Evolutionary conservation across 2,329 filamentous ascomycete genomes (phyloP).

Genomic region (Diaporthe sp.): DNA sequence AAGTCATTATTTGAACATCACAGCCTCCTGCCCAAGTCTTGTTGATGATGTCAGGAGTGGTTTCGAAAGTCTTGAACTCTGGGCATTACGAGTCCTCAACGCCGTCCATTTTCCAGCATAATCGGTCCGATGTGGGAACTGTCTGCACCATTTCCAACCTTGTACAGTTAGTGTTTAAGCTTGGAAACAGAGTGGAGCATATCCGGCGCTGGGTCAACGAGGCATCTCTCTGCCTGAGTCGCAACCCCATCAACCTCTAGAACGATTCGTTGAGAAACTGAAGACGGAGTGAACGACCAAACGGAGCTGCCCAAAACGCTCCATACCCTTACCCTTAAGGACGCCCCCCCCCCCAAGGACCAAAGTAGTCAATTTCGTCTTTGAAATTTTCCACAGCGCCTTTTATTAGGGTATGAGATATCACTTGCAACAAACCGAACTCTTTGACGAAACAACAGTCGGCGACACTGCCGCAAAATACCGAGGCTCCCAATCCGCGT

Average conservation of each 20-base stretch:
- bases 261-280: constrained; percentile 3
- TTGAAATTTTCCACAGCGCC: constrained; percentile 8
- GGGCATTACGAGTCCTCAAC: constrained; percentile 6
- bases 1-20: constrained; percentile 28
- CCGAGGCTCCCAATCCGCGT: background rate
- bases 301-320: constrained; percentile 5
- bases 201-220: background rate
- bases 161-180: background rate
- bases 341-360: background rate
- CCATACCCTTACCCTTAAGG: constrained; percentile 3
- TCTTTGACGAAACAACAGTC: background rate
- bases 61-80: constrained; percentile 1
- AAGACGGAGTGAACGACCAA: background rate
- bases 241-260: background rate
- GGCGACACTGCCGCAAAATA: background rate
- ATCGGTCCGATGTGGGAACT: constrained; percentile 15
- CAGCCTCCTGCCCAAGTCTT: constrained; percentile 6
- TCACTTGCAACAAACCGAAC: constrained; percentile 29
- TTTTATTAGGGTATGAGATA: background rate
- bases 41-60: constrained; percentile 28
- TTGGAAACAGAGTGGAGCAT: constrained; percentile 19
- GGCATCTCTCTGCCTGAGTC: background rate
- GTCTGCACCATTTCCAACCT: background rate
- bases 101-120: constrained; percentile 8
- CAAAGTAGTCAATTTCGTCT: background rate